phyloP scores from a whole-genome alignment of 2,329 filamentous ascomycete species.

The Chaetomiaceae sp. region DNA sequence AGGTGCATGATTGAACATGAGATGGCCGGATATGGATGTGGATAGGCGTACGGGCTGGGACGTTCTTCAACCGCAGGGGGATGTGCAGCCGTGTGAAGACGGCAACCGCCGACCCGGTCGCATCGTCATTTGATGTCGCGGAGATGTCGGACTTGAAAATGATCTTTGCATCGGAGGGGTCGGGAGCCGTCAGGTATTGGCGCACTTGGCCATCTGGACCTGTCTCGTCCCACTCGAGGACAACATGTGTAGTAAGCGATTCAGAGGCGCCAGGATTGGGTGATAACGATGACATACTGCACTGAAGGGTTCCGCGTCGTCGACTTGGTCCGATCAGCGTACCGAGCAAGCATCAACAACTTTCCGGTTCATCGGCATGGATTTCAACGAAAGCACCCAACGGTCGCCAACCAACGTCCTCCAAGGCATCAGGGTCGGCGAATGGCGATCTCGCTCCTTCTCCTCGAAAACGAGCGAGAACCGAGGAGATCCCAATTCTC shows the following conservation, averaged over 20 bases:
- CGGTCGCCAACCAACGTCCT: not conserved
- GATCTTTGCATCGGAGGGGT: conserved; percentile 7
- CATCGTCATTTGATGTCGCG: not conserved
- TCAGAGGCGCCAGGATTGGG: not conserved
- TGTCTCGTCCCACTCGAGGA: conserved; percentile 9
- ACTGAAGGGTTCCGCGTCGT: not conserved
- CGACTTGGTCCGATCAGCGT: conserved; percentile 5
- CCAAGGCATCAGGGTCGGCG: conserved; percentile 7
- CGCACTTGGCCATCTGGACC: conserved; percentile 6
- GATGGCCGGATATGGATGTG: conserved; percentile 7
- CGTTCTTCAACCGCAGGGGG: conserved; percentile 2
- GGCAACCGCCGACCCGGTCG: not conserved
- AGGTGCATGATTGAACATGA: conserved; percentile 4
- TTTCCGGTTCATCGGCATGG: not conserved
- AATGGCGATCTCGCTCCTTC: conserved; percentile 9
- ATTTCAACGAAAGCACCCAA: not conserved
- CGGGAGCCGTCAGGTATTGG: conserved; percentile 1
- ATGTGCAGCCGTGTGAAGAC: conserved; percentile 6
- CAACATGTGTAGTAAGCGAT: conserved; percentile 7
- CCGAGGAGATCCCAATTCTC: conserved; percentile 7
- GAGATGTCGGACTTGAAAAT: conserved; percentile 6
- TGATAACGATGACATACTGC: conserved; percentile 3
- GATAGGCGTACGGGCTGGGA: conserved; percentile 1
- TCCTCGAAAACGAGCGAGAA: conserved; percentile 12
- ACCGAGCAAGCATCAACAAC: not conserved